A percentile compares a stretch with the other conserved stretches of the same genome.
These are phyloP conservation scores for Neurospora crassa DNA, from an alignment of 2,329 filamentous ascomycete genomes.

Conservation along the genomic window DNA sequence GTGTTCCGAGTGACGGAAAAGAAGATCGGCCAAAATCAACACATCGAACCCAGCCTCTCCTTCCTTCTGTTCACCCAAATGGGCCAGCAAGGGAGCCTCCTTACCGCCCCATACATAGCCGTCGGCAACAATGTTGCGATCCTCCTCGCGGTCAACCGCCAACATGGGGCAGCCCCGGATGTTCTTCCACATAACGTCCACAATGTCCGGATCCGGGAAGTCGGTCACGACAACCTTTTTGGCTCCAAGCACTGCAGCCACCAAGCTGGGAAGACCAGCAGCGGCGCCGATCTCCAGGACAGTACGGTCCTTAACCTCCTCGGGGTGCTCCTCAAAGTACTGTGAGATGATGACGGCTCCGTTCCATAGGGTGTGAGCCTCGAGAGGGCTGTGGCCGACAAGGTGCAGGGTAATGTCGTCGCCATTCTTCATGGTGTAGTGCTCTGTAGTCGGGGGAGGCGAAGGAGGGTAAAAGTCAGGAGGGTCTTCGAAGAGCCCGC, in stretches of 20 bases:
- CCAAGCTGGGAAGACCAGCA: conserved; percentile 72
- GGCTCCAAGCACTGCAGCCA: conserved; percentile 66
- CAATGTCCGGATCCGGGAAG: conserved; percentile 76
- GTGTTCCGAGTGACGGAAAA: conserved; percentile 89
- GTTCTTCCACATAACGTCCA: conserved; percentile 71
- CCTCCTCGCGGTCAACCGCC: conserved; percentile 27
- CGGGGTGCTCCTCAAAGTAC: conserved; percentile 64
- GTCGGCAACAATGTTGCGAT: conserved; percentile 40
- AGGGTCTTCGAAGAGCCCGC: conserved; percentile 68
- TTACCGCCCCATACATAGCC: conserved; percentile 81
- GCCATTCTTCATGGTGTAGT: conserved; percentile 60
- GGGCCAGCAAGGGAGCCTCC: conserved; percentile 44
- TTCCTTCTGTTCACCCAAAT: conserved; percentile 34
- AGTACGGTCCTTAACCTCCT: conserved; percentile 54
- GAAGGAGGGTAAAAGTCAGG: conserved; percentile 71
- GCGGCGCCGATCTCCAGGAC: conserved; percentile 86
- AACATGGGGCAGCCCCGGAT: conserved; percentile 46
- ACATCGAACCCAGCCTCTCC: conserved; percentile 56
- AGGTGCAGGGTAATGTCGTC: conserved; percentile 60
- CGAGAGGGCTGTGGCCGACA: conserved; percentile 80
- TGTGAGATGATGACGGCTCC: conserved; percentile 68
- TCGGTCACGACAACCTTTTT: conserved; percentile 70
- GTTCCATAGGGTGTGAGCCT: conserved; percentile 90
- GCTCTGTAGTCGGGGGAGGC: conserved; percentile 62
- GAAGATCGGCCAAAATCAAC: conserved; percentile 75